Conservation (phyloP, 2,329 filamentous ascomycete species). For the Verticillium tricorpus region DNA sequence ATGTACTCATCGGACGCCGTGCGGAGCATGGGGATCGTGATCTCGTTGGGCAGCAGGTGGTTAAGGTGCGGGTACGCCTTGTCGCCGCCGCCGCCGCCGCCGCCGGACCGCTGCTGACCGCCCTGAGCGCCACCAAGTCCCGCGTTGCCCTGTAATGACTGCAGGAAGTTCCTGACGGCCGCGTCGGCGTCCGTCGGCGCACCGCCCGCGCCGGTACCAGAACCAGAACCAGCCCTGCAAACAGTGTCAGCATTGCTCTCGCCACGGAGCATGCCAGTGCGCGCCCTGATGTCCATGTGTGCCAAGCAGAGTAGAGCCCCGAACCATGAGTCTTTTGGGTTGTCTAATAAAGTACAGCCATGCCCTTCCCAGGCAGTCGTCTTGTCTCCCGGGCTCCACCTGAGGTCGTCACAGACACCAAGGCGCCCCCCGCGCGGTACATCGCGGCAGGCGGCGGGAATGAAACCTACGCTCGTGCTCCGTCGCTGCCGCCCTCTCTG, state of each 20-base stretch:
- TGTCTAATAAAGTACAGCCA: conserved; percentile 3
- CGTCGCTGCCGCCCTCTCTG: conserved; percentile 90
- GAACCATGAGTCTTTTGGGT: conserved; percentile 4
- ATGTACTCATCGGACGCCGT: conserved; percentile 59
- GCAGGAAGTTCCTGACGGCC: conserved; percentile 83
- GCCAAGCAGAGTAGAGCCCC: conserved; percentile 1
- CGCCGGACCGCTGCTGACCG: conserved; percentile 26
- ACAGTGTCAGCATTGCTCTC: neutral
- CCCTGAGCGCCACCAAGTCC: conserved; percentile 27
- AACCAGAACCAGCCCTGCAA: neutral
- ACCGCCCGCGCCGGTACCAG: neutral
- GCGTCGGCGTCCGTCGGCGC: conserved; percentile 59
- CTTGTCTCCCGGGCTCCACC: neutral
- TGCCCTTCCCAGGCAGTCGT: neutral
- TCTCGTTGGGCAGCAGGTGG: conserved; percentile 75
- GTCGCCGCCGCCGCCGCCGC: conserved; percentile 28
- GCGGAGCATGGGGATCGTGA: conserved; percentile 74
- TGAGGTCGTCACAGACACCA: conserved; percentile 2
- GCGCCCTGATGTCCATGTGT: conserved; percentile 2
- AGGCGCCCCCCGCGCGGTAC: neutral
- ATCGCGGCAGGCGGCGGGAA: neutral
- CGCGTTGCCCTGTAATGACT: conserved; percentile 64
- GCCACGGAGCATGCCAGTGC: neutral
- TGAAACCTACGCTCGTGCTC: conserved; percentile 96
- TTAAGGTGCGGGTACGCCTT: conserved; percentile 77